Evolutionary conservation across 495 filamentous ascomycete genomes (phyloP).

Genomic region (Tuber umbilicatum): DNA sequence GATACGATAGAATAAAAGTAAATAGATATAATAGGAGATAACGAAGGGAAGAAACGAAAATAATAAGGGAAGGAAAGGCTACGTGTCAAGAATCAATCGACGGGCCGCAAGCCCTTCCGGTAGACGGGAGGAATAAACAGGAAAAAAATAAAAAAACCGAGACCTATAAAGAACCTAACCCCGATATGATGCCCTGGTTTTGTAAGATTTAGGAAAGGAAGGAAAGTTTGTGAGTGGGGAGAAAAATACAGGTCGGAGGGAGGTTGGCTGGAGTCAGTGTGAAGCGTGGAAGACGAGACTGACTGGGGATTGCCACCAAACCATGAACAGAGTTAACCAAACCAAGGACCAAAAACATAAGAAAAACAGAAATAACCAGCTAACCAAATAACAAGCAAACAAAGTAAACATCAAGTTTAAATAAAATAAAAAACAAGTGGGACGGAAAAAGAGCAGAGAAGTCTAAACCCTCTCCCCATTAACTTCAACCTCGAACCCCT

Average conservation of each 20-base stretch:
- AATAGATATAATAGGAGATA: neutral
- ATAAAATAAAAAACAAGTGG: constrained; percentile 9
- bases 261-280: neutral
- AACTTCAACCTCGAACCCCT: constrained; percentile 70
- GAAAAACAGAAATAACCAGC: neutral
- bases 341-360: neutral
- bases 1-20: neutral
- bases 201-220: constrained; percentile 4
- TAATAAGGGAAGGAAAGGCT: neutral
- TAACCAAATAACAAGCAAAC: neutral
- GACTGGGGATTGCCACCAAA: neutral
- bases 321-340: neutral
- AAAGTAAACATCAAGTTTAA: constrained; percentile 13
- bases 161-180: constrained; percentile 4
- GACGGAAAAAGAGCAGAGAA: constrained; percentile 19
- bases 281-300: neutral
- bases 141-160: neutral
- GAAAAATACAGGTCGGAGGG: neutral
- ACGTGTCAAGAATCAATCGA: constrained; percentile 1
- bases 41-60: neutral
- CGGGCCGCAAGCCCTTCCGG: neutral
- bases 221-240: neutral
- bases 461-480: constrained; percentile 72
- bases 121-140: neutral
- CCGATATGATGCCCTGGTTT: neutral